phyloP scores from a whole-genome alignment of 2,329 filamentous ascomycete species.

The Penicillium sp. region DNA sequence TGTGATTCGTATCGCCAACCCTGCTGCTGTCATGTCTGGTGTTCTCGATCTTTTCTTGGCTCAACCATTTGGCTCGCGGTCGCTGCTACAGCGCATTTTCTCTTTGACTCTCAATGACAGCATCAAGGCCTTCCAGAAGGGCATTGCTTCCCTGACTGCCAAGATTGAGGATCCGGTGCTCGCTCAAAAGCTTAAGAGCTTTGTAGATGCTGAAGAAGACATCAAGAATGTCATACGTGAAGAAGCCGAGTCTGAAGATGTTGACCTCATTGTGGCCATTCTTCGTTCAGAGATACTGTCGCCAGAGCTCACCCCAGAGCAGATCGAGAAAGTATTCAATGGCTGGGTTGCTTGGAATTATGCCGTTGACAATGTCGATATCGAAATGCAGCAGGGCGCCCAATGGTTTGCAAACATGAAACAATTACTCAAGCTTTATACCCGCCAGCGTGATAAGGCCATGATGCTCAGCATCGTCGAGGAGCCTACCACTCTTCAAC shows the following conservation, averaged over 20 bases:
- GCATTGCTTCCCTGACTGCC: constrained; percentile 72
- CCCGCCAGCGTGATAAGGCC: constrained; percentile 86
- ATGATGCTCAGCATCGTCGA: constrained; percentile 98
- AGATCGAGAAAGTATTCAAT: constrained; percentile 85
- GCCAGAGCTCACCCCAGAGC: constrained; percentile 69
- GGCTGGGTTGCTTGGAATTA: constrained; percentile 96
- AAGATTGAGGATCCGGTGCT: constrained; percentile 83
- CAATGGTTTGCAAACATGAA: constrained; percentile 94
- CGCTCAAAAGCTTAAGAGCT: constrained; percentile 77
- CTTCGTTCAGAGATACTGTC: constrained; percentile 74
- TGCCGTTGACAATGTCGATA: constrained; percentile 83
- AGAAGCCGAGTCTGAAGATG: constrained; percentile 70
- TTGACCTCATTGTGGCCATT: constrained; percentile 84
- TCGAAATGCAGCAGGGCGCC: constrained; percentile 83
- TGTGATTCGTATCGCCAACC: constrained; percentile 93
- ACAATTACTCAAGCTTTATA: constrained; percentile 88
- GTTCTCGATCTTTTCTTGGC: constrained; percentile 93
- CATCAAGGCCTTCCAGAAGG: constrained; percentile 79
- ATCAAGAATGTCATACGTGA: constrained; percentile 71
- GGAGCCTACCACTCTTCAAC: constrained; percentile 92
- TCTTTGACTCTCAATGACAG: constrained; percentile 88
- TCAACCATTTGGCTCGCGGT: constrained; percentile 87
- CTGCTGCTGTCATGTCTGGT: constrained; percentile 94
- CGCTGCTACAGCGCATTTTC: constrained; percentile 91
- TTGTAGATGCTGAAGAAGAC: constrained; percentile 71